Evolutionary conservation across 495 filamentous ascomycete genomes (phyloP).

Genomic region (Xylaria venustula): DNA sequence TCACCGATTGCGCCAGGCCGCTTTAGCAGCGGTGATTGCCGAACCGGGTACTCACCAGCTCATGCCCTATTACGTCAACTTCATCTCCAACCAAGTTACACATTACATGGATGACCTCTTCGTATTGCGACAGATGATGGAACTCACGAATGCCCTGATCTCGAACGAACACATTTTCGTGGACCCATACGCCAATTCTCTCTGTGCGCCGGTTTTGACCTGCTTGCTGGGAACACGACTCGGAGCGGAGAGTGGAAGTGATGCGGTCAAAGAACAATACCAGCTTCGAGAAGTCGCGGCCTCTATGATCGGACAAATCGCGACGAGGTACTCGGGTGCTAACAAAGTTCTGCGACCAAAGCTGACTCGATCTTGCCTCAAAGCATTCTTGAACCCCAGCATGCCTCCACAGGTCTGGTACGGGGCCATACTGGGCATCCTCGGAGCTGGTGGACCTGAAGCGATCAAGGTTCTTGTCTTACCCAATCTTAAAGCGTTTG

Average conservation of each 20-base stretch:
- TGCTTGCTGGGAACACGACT: constrained; percentile 86
- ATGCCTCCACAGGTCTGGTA: constrained; percentile 80
- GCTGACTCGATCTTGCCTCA: constrained; percentile 86
- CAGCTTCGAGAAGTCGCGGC: constrained; percentile 81
- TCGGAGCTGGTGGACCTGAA: constrained; percentile 71
- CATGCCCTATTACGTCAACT: constrained; percentile 92
- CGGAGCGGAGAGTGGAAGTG: constrained; percentile 46
- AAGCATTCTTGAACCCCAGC: constrained; percentile 80
- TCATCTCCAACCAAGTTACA: constrained; percentile 90
- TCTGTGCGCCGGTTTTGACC: constrained; percentile 87
- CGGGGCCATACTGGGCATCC: constrained; percentile 78
- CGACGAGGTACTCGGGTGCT: constrained; percentile 68
- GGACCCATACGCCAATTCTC: constrained; percentile 83
- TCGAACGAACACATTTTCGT: constrained; percentile 80
- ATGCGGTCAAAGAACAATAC: constrained; percentile 61
- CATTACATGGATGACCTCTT: constrained; percentile 85
- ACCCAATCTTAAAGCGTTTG: constrained; percentile 76
- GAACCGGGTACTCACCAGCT: constrained; percentile 94
- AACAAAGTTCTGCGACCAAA: constrained; percentile 79
- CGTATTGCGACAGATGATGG: constrained; percentile 84
- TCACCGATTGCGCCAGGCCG: constrained; percentile 71
- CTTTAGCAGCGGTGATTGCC: constrained; percentile 72
- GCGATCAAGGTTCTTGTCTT: constrained; percentile 77
- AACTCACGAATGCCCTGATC: constrained; percentile 77
- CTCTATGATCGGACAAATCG: constrained; percentile 70